Base-by-base conservation (phyloP, 352 stramenopile species). In the Pseudoperonospora humuli region DNA sequence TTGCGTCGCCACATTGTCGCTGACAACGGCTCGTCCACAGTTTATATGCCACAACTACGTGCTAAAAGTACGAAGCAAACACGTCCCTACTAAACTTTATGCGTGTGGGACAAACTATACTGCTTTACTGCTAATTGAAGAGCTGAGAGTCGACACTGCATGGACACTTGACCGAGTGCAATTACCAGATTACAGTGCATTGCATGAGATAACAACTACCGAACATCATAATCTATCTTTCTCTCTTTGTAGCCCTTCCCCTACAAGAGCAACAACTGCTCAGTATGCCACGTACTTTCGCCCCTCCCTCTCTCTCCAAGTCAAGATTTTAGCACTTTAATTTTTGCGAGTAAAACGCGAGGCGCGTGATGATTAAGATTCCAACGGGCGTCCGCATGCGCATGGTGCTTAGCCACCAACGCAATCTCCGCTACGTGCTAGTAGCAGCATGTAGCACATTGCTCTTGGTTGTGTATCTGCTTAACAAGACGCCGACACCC, bases 351-450 rank as follows among this genome's bases (percentile, higher is more conserved):
- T 42, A 44, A 41, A 28, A 31, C 36, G 6, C 7, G 14, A 13
- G 10, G 25, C 9, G 36, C 34, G n/a, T n/a, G 8, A 51, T 36
- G 32, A 86, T 88, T 73, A 75, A 84, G 56, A 80, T 67, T 18
- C 43, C 68, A 5, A 57, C 67, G 6, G 74, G 65, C 19, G 66
- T 89, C 53, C 74, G 76, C 50, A 55, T 86, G 65, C 74, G 74
- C 48, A 74, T 89, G 60, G 67, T 63, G 42, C 50, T 89, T 6
- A 62, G 39, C 31, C 67, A 85, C 59, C 71, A 72, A 28, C 72
- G 73, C 46, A 77, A 86, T 42, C 52, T 89, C 33, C 75, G 68
- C 20, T 50, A 66, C 17, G 53, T 86, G 40, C 45, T 87, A 17
- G 33, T 82, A 2, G 41, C 57, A 26, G 61, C 64, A 7, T 54